Percentiles rank a stretch among this genome's conserved stretches.
Conservation (phyloP, 805 yeast genomes). For the Metschnikowia noctiluminum region DNA sequence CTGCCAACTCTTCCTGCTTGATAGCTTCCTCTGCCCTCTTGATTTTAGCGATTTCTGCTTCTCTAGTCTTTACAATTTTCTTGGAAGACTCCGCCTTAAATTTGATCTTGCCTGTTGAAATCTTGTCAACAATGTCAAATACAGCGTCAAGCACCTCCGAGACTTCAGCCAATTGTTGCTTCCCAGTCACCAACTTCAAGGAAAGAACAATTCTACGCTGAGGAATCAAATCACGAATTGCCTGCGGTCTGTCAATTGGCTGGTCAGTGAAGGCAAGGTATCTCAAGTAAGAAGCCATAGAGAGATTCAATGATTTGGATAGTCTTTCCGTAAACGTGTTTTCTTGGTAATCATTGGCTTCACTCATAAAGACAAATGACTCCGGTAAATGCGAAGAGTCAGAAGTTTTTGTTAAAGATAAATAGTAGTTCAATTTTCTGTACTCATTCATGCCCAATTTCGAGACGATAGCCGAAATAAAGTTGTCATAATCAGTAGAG, state of each 20-base stretch:
- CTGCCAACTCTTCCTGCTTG: constrained; percentile 65
- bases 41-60: constrained; percentile 65
- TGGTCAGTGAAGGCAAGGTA: constrained; percentile 82
- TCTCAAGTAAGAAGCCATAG: constrained; percentile 50
- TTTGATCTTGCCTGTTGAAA: constrained; percentile 45
- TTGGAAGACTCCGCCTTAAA: constrained; percentile 74
- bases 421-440: constrained; percentile 74
- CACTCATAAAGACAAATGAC: constrained; percentile 85
- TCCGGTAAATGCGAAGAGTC: constrained; percentile 69
- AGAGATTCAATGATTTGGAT: constrained; percentile 36
- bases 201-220: constrained; percentile 54
- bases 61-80: constrained; percentile 77
- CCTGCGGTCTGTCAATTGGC: constrained; percentile 65
- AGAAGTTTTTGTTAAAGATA: constrained; percentile 79
- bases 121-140: constrained; percentile 57
- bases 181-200: constrained; percentile 47
- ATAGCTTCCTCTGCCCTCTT: constrained; percentile 62
- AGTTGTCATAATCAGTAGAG: constrained; percentile 59
- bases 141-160: constrained; percentile 51
- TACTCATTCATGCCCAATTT: constrained; percentile 75
- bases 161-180: constrained; percentile 48
- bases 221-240: constrained; percentile 53
- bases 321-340: constrained; percentile 51
- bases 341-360: constrained; percentile 76
- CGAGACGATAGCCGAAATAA: constrained; percentile 79